phyloP scores from a whole-genome alignment of 495 filamentous ascomycete genomes.

The Tuber borchii region DNA sequence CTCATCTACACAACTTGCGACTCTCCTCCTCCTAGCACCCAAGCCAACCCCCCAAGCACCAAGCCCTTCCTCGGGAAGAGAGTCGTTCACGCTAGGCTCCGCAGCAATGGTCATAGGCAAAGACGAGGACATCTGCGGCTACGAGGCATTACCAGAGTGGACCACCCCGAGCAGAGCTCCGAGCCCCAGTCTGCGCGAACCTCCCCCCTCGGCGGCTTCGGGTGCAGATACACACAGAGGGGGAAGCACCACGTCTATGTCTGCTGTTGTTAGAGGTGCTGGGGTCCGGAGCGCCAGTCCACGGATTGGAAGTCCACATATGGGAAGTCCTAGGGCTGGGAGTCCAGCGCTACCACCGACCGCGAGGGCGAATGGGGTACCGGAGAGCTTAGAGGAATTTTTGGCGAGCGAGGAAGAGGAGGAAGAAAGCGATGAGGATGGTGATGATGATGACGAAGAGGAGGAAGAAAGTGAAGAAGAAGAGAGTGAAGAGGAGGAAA shows the following conservation, averaged over 20 bases:
- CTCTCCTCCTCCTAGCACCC: slow-evolving; percentile 79
- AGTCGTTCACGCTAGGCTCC: slow-evolving; percentile 69
- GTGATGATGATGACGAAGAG: slow-evolving; percentile 11
- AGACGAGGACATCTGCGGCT: slow-evolving; percentile 63
- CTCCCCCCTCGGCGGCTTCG: slow-evolving; percentile 35
- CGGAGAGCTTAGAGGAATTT: slow-evolving; percentile 84
- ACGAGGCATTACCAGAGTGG: slow-evolving; percentile 75
- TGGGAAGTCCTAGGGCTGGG: slow-evolving; percentile 40
- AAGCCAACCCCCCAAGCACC: slow-evolving; percentile 86
- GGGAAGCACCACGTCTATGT: slow-evolving; percentile 28
- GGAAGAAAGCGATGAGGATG: slow-evolving; percentile 14
- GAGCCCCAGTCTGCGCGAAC: slow-evolving; percentile 61
- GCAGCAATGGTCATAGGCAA: slow-evolving; percentile 76
- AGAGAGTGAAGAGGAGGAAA: slow-evolving; percentile 54
- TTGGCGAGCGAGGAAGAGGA: slow-evolving; percentile 49
- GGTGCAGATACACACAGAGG: slow-evolving; percentile 40
- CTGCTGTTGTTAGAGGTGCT: slow-evolving; percentile 55
- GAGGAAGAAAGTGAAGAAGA: slow-evolving; percentile 30
- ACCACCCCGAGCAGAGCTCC: slow-evolving; percentile 74
- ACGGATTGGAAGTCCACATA: slow-evolving; percentile 38
- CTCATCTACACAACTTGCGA: slow-evolving; percentile 72
- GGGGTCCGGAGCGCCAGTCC: slow-evolving; percentile 53
- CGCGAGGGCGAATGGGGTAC: slow-evolving; percentile 42
- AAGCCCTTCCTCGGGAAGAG: slow-evolving; percentile 72
- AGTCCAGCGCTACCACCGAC: slow-evolving; percentile 20